These are phyloP conservation scores for Butyriboletus loyo DNA, from an alignment of 768 basidiomycete genomes.

Conservation along the genomic window DNA sequence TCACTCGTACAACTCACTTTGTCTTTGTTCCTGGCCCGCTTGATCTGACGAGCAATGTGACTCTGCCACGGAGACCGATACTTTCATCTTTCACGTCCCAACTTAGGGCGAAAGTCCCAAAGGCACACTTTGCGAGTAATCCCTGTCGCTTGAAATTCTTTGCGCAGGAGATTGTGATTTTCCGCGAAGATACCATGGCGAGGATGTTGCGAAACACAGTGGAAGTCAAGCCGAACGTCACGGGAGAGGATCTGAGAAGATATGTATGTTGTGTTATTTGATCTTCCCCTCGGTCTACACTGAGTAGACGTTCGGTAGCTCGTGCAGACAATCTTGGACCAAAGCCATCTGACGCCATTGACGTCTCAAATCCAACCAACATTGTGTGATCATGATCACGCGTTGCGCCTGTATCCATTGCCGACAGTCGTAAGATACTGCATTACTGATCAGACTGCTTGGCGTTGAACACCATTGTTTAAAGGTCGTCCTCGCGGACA, in stretches of 20 bases:
- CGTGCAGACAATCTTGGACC: conserved; percentile 95
- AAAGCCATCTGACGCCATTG: conserved; percentile 89
- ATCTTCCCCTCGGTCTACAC: neutral
- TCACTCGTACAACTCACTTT: conserved; percentile 81
- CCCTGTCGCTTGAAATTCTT: conserved; percentile 95
- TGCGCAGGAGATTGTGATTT: conserved; percentile 92
- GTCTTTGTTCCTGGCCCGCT: conserved; percentile 93
- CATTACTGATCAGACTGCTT: neutral
- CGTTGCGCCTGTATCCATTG: conserved; percentile 88
- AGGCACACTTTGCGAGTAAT: conserved; percentile 81
- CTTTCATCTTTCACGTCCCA: conserved; percentile 71
- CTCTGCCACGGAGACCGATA: conserved; percentile 78
- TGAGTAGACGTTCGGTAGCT: conserved; percentile 48
- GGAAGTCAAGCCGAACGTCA: conserved; percentile 77
- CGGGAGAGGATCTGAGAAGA: conserved; percentile 79
- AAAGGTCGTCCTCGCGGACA: conserved; percentile 91
- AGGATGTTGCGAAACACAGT: conserved; percentile 91
- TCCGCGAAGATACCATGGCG: conserved; percentile 90
- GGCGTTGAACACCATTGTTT: conserved; percentile 5
- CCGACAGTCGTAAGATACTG: conserved; percentile 76
- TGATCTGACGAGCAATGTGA: conserved; percentile 79
- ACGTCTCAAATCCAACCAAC: conserved; percentile 83
- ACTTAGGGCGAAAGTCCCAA: conserved; percentile 70
- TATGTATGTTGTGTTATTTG: conserved; percentile 56
- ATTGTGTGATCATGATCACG: conserved; percentile 86